These are phyloP conservation scores for Hypoxylon crocopeplum DNA, from an alignment of 495 filamentous ascomycete genomes.

Conservation along the genomic window DNA sequence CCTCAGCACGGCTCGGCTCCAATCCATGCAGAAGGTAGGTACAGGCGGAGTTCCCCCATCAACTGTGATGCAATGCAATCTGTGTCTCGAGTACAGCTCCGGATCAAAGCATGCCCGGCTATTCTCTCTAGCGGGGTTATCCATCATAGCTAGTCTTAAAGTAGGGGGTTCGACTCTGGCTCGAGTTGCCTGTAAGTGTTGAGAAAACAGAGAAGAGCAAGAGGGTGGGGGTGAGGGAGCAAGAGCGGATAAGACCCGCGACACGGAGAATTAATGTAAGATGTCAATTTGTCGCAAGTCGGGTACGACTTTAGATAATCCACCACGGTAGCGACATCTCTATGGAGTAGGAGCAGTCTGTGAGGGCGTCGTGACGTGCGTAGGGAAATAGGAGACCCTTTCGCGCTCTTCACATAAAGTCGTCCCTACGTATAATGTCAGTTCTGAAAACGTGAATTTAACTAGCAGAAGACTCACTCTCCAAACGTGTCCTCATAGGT, in stretches of 20 bases:
- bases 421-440: conserved; percentile 48
- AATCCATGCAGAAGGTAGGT: conserved; percentile 21
- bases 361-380: conserved; percentile 3
- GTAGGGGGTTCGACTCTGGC: no score
- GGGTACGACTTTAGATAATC: conserved; percentile 16
- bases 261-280: conserved; percentile 12
- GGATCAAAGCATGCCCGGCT: no score
- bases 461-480: conserved; percentile 64
- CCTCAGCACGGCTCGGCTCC: conserved; percentile 17
- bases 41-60: conserved; percentile 5
- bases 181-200: background rate
- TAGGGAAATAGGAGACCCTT: conserved; percentile 1
- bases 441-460: background rate
- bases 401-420: conserved; percentile 57
- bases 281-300: conserved; percentile 5
- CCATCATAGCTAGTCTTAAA: no score
- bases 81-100: no score
- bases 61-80: no score
- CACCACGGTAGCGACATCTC: background rate
- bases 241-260: conserved; percentile 5
- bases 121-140: no score
- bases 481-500: conserved; percentile 80
- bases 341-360: background rate
- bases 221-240: background rate
- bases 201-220: background rate